phyloP scores from a whole-genome alignment of 129 eudicot genomes.

The Solidago caesia region DNA sequence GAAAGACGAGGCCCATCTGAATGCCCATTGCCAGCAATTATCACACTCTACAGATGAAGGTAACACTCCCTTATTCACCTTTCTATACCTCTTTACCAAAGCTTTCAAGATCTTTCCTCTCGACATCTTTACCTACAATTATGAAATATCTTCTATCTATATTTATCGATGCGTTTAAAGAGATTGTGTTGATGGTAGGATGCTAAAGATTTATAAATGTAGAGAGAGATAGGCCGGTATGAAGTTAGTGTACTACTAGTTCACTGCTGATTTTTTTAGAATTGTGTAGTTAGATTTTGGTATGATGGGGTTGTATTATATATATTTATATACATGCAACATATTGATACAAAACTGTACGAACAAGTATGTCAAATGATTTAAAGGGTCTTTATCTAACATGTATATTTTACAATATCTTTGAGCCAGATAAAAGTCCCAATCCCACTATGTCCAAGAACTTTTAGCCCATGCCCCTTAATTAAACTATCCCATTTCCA shows the following conservation, averaged over 20 bases:
- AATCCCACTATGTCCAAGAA: constrained; percentile 38
- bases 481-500: constrained; percentile 29
- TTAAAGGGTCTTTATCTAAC: constrained; percentile 20
- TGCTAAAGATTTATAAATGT: constrained; percentile 32
- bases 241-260: constrained; percentile 34
- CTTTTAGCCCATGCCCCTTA: constrained; percentile 37
- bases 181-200: constrained; percentile 39
- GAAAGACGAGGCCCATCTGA: constrained; percentile 40
- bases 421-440: constrained; percentile 17
- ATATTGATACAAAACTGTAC: constrained; percentile 54
- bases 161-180: constrained; percentile 8
- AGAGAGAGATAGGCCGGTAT: constrained; percentile 27
- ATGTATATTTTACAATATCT: constrained; percentile 45
- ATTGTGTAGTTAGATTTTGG: constrained; percentile 40
- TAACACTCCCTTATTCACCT: constrained; percentile 38
- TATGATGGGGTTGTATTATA: constrained; percentile 37
- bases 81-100: constrained; percentile 52
- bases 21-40: constrained; percentile 53
- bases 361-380: constrained; percentile 52
- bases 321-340: constrained; percentile 21
- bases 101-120: constrained; percentile 43
- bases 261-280: constrained; percentile 23
- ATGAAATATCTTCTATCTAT: neutral
- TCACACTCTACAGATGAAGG: constrained; percentile 39
- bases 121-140: constrained; percentile 24